Base-by-base conservation (phyloP, 345 rosid genomes). In the Anastatica hierochuntica region DNA sequence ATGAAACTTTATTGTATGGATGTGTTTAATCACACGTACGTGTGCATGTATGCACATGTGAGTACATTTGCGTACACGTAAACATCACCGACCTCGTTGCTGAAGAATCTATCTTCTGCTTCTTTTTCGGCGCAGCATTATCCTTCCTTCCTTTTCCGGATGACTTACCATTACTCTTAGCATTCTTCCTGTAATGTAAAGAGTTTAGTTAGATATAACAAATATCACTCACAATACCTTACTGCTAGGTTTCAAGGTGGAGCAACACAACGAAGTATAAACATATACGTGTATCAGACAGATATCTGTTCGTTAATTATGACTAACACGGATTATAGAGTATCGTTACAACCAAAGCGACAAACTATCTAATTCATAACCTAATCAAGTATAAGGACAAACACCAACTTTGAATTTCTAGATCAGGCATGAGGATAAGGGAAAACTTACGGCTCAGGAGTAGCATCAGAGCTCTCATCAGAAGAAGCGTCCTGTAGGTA, bases 401-500 rank as follows among this genome's bases (percentile, higher is more conserved):
- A n/a, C 7, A 14, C 35, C 5, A 21, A 6, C 14, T 39, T 20
- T 39, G 14, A 17, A 24, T 12, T 4, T 8, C 7, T 6, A 13
- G 10, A 39, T 37, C 20, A 0, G 11, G 31, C 15, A 34, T 5
- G 6, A 24, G 20, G 31, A 44, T 6, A 35, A 62, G 33, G 40
- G 24, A 10, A 45, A 21, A 44, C 65, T 66, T 66, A 66, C 71
- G 49, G 60, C 15, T 59, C 55, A 4, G 65, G 55, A 0, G 30
- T 15, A 3, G 6, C 36, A 1, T 52, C 60, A 5, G 35, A 53
- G 8, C 47, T 58, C n/a, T 66, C 71, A 5, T 33, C 1, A 14
- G 1, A 45, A 33, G 40, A 33, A 0, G 24, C 56, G 2, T 60
- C 59, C 56, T 60, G 39, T 0, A 39, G 1, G 0, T 51, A 46